phyloP scores from a whole-genome alignment of 1,284 basidiomycete species.

The Phellopilus nigrolimitatus region DNA sequence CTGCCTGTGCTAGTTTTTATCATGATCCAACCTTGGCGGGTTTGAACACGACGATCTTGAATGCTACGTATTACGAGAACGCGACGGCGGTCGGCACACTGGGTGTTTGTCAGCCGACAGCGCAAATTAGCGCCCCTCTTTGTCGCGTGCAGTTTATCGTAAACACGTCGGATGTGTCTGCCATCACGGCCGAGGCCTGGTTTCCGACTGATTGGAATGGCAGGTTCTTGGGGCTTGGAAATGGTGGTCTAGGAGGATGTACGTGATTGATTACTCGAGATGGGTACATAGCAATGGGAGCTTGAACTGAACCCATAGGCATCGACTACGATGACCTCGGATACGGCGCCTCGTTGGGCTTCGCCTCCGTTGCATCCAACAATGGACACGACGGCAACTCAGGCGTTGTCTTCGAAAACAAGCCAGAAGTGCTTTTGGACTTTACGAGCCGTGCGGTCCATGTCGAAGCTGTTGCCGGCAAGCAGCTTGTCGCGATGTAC shows the following conservation, averaged over 20 bases:
- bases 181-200: constrained; percentile 17
- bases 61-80: constrained; percentile 7
- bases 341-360: constrained; percentile 24
- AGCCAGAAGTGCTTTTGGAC: constrained; percentile 28
- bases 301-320: not conserved
- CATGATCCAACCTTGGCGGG: not conserved
- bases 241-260: constrained; percentile 21
- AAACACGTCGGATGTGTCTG: constrained; percentile 15
- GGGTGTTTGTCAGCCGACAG: not conserved
- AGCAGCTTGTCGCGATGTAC: constrained; percentile 27
- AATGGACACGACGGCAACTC: constrained; percentile 29
- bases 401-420: constrained; percentile 25
- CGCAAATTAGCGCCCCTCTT: constrained; percentile 10
- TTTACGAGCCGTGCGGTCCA: constrained; percentile 29
- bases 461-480: constrained; percentile 26
- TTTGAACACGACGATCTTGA: constrained; percentile 10
- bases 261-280: not conserved
- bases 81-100: constrained; percentile 2
- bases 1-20: not conserved
- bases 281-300: not conserved
- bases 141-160: constrained; percentile 17
- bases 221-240: constrained; percentile 17
- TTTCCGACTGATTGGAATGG: constrained; percentile 17
- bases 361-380: constrained; percentile 27
- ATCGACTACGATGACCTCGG: constrained; percentile 23